Base-by-base conservation (phyloP, 2,329 filamentous ascomycete genomes). In the Claviceps citrina region DNA sequence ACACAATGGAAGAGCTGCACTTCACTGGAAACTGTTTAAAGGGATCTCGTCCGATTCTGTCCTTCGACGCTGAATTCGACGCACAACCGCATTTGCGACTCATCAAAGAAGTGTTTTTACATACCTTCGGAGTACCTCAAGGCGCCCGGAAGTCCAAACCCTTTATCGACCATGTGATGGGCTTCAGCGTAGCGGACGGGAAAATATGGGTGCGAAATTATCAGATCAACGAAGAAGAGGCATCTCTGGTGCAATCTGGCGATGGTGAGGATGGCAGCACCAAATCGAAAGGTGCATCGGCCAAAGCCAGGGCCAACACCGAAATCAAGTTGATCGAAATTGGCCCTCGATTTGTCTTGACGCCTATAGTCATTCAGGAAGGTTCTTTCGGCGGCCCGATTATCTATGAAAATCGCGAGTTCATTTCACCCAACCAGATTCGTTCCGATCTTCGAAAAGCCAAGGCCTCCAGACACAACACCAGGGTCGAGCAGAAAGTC, bases 331-430 rank as follows among this genome's bases (percentile, higher is more conserved):
- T 98, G 19, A 76, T 95, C 2, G 91, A 98, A 62, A 93, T 98
- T 46, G 91, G 91, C 0, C 91, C 91, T 0, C 75, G 91, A 34
- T 89, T 95, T 50, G 86, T 95, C 24, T 67, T 95, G 38, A 95
- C 86, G 20, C 89, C 91, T 1, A 95, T 95, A 48, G 78, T 96
- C 42, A 94, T 96, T 49, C 78, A 93, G 51, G 91, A 98, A 59
- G 86, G 85, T 32, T 87, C 83, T 45, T 96, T 98, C 51, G 89
- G 89, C 40, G 91, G 91, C 0, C 89, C 91, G 3, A 85, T 96
- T 48, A 93, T 98, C 55, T 98, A 93, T 64, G 85, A 96, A 68
- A 96, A 96, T 67, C 91, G 85, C 70, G 81, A 94, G 59, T 98
- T 94, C 53, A 84, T 98, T 40, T 91, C 82, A 49, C 91, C 91